Conservation (phyloP, 225 moss, liverwort and hornwort species). For the Asterella californica region DNA sequence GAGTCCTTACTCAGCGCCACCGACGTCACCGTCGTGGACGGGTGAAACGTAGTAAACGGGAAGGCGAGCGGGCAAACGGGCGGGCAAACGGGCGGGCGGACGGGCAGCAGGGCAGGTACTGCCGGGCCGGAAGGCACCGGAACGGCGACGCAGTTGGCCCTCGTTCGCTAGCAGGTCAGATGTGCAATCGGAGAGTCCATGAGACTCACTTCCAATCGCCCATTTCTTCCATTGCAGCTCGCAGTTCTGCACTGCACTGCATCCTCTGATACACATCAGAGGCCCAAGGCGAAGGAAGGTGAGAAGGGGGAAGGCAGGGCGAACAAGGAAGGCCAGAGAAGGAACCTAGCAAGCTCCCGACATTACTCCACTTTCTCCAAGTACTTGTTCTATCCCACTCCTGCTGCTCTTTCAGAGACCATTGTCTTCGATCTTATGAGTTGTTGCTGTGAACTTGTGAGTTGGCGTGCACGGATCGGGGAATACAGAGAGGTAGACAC, state of each 20-base stretch:
- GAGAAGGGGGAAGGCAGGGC: background rate
- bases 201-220: constrained; percentile 2
- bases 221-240: constrained; percentile 11
- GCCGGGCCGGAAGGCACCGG: background rate
- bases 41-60: background rate
- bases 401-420: background rate
- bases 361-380: background rate
- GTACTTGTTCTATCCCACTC: background rate
- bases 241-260: constrained; percentile 7
- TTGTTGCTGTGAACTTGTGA: background rate
- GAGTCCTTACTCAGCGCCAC: background rate
- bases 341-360: background rate
- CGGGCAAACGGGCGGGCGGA: background rate
- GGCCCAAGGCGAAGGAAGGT: background rate
- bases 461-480: background rate
- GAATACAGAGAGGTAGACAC: background rate
- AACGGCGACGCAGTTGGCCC: constrained; percentile 6
- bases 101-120: background rate
- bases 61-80: background rate
- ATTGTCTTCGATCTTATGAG: background rate
- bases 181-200: background rate
- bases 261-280: background rate
- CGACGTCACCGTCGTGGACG: constrained; percentile 1
- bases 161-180: background rate
- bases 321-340: background rate